Conservation (phyloP, 768 basidiomycete genomes). For the Termitomyces sp. region DNA sequence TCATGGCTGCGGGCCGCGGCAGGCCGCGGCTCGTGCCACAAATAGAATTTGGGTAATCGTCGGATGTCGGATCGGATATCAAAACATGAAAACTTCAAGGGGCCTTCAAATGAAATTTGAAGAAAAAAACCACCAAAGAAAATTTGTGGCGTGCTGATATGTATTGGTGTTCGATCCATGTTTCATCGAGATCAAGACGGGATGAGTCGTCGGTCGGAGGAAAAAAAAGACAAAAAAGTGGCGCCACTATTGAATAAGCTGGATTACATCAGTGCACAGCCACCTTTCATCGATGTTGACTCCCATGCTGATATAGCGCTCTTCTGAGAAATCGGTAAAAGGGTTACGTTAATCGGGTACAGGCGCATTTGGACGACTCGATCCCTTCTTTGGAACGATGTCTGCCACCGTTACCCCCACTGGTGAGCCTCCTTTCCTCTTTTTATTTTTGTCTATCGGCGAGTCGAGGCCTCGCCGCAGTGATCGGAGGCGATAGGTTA, state of each 20-base stretch:
- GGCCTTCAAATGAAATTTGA: too few species aligned
- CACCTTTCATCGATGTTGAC: not conserved
- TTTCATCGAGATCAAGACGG: too few species aligned
- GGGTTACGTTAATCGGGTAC: not conserved
- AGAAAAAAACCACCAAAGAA: too few species aligned
- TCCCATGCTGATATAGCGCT: not conserved
- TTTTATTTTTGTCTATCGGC: not conserved
- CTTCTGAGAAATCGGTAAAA: not conserved
- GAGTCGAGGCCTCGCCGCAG: not conserved
- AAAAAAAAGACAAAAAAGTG: not conserved
- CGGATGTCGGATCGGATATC: too few species aligned
- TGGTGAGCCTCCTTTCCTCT: not conserved
- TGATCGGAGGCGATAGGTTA: not conserved
- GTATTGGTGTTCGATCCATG: too few species aligned
- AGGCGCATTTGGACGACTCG: not conserved
- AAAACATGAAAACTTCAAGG: too few species aligned
- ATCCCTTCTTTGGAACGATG: not conserved
- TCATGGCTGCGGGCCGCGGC: too few species aligned
- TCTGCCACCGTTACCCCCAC: not conserved
- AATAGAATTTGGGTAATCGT: too few species aligned
- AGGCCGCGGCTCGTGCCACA: too few species aligned
- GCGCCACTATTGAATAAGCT: not conserved
- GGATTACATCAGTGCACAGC: not conserved
- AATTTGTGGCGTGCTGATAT: too few species aligned
- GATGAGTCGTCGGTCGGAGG: too few species aligned